A percentile compares a stretch with the other conserved stretches of the same genome.
Conservation (phyloP, 2,329 filamentous ascomycete genomes). For the Orbilia brochopaga region DNA sequence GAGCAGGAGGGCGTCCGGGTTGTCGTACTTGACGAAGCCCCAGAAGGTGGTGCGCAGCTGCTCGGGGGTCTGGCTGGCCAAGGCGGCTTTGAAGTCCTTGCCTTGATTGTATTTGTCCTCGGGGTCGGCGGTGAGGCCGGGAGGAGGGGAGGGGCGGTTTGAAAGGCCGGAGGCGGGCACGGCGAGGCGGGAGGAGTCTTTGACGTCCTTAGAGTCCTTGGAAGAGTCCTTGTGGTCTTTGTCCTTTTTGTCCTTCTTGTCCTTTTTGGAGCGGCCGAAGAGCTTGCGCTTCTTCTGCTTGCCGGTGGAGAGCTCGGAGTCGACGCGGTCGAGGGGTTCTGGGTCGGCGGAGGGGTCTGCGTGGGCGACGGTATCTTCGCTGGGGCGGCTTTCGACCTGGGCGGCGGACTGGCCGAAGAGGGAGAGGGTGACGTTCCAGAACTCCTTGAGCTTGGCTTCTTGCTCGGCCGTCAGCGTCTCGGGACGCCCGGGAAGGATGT, state of each 20-base stretch:
- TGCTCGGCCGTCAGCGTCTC: conserved; percentile 89
- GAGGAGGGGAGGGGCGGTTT: conserved; percentile 55
- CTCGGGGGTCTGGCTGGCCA: conserved; percentile 78
- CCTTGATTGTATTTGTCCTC: conserved; percentile 94
- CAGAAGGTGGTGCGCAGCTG: conserved; percentile 81
- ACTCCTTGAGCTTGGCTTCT: conserved; percentile 82
- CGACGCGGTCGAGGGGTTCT: conserved; percentile 38
- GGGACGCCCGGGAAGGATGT: conserved; percentile 71
- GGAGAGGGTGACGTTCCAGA: conserved; percentile 79
- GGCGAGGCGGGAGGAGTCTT: conserved; percentile 14
- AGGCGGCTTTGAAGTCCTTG: conserved; percentile 81
- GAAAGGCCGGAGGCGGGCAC: conserved; percentile 19
- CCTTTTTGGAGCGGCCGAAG: conserved; percentile 65
- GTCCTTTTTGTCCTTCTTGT: conserved; percentile 63
- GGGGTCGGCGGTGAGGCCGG: conserved; percentile 60
- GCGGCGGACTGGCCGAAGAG: conserved; percentile 69
- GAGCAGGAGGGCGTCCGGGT: conserved; percentile 83
- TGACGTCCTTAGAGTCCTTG: conserved; percentile 55
- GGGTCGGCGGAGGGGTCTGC: conserved; percentile 7
- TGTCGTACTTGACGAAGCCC: conserved; percentile 77
- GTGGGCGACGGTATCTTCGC: conserved; percentile 9
- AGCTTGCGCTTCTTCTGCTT: conserved; percentile 79
- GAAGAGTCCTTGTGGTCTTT: conserved; percentile 56
- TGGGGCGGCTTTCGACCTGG: conserved; percentile 36
- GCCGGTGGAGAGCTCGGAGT: conserved; percentile 59